These are phyloP conservation scores for Neofusicoccum umdonicola DNA, from an alignment of 2,329 filamentous ascomycete genomes.

Conservation along the genomic window DNA sequence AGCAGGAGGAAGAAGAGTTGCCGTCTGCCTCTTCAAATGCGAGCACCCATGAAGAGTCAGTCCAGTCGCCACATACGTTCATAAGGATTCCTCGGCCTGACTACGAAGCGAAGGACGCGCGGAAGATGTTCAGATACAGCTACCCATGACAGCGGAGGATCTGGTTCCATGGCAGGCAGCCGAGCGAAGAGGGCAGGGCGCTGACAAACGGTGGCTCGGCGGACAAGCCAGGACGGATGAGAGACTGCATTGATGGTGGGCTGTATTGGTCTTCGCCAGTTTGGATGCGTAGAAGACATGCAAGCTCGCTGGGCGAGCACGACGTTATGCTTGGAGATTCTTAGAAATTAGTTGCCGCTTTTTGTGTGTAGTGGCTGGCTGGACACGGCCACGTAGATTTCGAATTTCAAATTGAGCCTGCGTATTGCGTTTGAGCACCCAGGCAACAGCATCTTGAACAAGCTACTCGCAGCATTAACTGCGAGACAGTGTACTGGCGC, in stretches of 20 bases:
- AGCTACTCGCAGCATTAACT: not conserved
- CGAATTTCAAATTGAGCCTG: not conserved
- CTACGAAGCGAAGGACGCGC: not conserved
- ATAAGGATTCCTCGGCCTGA: not conserved
- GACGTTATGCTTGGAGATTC: not conserved
- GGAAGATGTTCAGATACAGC: slow-evolving; percentile 9
- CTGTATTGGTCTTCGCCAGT: not conserved
- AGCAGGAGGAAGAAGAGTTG: not conserved
- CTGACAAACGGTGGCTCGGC: not conserved
- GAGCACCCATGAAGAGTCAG: not conserved
- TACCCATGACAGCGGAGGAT: not conserved
- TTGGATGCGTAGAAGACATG: not conserved
- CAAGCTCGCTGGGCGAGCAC: not conserved
- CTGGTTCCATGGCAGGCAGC: not conserved
- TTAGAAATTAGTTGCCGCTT: slow-evolving; percentile 7
- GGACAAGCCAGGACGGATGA: not conserved
- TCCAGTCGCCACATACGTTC: not conserved
- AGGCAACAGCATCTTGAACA: not conserved
- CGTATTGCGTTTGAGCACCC: not conserved
- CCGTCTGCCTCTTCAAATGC: not conserved
- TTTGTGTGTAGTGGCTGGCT: not conserved
- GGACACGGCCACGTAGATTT: not conserved
- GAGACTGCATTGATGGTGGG: not conserved
- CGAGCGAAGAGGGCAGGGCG: not conserved
- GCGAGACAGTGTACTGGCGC: not conserved